Evolutionary conservation across 352 stramenopile species (phyloP), one percentile per base, ranked within the genome.

Genomic region (Pythium brassicae): DNA sequence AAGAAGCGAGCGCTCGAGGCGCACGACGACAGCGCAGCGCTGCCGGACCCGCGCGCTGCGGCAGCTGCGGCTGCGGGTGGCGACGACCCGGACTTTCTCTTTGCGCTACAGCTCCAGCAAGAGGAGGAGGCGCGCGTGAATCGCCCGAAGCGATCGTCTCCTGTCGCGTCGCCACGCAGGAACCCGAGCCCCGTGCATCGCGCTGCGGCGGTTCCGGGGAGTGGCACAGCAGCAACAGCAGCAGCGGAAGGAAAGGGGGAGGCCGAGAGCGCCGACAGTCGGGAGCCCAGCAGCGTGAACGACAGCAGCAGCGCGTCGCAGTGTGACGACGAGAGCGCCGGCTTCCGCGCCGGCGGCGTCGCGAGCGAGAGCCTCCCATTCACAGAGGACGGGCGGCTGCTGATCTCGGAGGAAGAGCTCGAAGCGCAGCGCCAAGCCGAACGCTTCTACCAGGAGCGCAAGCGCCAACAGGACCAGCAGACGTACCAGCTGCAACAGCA

Each of bases 401-500:
- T 86, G 46, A 45, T 94, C 10, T 80, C 76, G 6, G 66, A 84
- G 46, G 73, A 82, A 39, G 76, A 89, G 10, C 56, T 94, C 6
- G 78, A 87, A 45, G 78, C 76, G 5, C 85, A 94, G 60, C 78
- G 71, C 25, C 66, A 89, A 29, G 78, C 80, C 2, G 80, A 84
- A 51, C 57, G 52, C 40, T 92, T 86, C 50, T 94, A 90, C 55
- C 71, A 87, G n/a, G 71, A 91, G 52, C 72, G 80, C 49, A 87
- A 88, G 54, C 68, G 65, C 37, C 68, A 82, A 29, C 45, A 79
- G 6, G 76, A 84, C 27, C 57, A 72, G 0, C 69, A 74, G 39
- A 74, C 67, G 34, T 68, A 71, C 27, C 67, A 82, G 48, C 52
- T 69, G 20, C 63, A 78, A 25, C 61, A 66, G 23, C 65, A 59